phyloP scores from a whole-genome alignment of 1,284 basidiomycete species.

The Cutaneotrichosporon mucoides region DNA sequence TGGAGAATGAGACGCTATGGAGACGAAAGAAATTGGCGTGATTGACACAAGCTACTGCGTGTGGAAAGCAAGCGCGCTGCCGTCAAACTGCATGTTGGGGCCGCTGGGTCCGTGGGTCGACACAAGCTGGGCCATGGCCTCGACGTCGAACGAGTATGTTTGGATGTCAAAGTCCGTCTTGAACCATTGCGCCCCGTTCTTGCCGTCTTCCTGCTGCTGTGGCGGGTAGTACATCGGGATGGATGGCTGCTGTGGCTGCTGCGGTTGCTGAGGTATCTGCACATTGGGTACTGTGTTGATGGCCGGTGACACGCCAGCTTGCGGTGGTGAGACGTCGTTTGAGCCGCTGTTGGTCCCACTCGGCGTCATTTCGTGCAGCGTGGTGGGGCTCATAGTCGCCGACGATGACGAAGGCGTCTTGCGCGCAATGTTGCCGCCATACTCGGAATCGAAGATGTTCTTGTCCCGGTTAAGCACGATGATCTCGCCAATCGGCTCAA shows the following conservation, averaged over 20 bases:
- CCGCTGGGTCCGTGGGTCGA: neutral
- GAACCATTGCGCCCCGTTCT: constrained; percentile 8
- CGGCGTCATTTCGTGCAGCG: neutral
- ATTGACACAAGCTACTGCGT: no score
- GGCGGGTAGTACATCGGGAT: no score
- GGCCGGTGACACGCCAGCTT: neutral
- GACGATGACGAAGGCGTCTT: constrained; percentile 5
- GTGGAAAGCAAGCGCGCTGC: constrained; percentile 3
- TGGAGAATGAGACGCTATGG: no score
- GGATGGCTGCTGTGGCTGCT: no score
- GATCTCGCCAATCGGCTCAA: constrained; percentile 3
- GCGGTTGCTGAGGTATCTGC: no score
- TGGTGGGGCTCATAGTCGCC: neutral
- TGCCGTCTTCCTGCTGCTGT: neutral
- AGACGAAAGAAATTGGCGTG: no score
- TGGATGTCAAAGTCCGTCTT: constrained; percentile 25
- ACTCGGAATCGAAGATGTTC: constrained; percentile 10
- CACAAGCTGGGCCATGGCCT: constrained; percentile 24
- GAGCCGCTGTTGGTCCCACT: neutral
- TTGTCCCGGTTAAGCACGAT: constrained; percentile 5
- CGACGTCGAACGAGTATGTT: constrained; percentile 31
- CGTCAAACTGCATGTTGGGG: constrained; percentile 4
- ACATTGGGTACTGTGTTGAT: neutral
- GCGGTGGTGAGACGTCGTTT: neutral
- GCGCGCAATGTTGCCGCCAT: constrained; percentile 1